Base-by-base conservation (phyloP, 2,329 filamentous ascomycete genomes). In the Trichoderma afroharzianum region DNA sequence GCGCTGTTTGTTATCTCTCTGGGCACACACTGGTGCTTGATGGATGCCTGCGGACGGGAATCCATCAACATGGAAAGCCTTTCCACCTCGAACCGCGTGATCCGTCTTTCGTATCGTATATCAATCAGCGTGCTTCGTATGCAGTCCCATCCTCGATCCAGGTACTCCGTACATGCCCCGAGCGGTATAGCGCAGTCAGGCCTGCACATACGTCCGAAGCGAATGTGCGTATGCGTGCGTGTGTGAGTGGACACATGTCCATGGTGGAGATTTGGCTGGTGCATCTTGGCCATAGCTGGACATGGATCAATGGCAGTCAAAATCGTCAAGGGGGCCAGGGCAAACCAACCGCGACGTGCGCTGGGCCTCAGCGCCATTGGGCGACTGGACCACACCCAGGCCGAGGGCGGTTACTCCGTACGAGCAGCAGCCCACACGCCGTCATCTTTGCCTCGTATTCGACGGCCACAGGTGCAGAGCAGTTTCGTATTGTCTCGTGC, bases 381-480 rank as follows among this genome's bases (percentile, higher is more conserved):
- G 68, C 47, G 21, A 53, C 11, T 43, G 70, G 67, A 30, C 70
- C 70, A 71, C 70, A 62, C 63, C 33, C 12, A 9, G 66, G 66
- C 21, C 14, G 53, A 61, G 53, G 47, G 18, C 68, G 59, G 68
- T 66, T 64, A 66, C 59, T 43, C 68, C 68, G 68, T 58, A 64
- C 62, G 53, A 70, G 68, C 68, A 70, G 58, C 59, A 70, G 28
- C 59, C 59, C 61, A 70, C 61, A 58, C 50, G 36, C 68, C 33
- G 61, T 66, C 61, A 59, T 71, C 68, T 64, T 32, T 66, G 36
- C 36, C 68, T 71, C 61, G 68, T 70, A 70, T 70, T 70, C 68
- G 58, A 18, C 24, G 68, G 59, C 68, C 59, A 70, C 59, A 63
- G 26, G 33, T 43, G 66, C 55, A 47, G 66, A 58, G 68, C 30